Conservation (phyloP, 768 basidiomycete species). For the Russula earlei region DNA sequence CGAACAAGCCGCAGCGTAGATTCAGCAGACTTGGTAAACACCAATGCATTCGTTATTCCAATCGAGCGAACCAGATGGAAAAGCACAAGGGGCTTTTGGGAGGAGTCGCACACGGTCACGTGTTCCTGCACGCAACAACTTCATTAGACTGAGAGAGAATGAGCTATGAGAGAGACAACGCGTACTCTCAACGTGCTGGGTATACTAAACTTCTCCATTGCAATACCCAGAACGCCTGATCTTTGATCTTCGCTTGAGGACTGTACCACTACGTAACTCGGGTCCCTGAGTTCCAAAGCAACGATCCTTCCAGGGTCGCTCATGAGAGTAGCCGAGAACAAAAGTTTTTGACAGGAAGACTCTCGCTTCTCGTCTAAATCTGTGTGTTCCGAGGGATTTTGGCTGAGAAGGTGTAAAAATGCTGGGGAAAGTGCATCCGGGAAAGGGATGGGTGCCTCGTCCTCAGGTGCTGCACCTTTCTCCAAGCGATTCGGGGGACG, state of each 20-base stretch:
- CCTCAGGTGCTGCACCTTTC: background rate
- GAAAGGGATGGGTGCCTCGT: conserved; percentile 17
- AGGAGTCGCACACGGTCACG: conserved; percentile 71
- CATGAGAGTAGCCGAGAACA: conserved; percentile 95
- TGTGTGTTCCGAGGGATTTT: conserved; percentile 33
- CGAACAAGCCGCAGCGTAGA: conserved; percentile 75
- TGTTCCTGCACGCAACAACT: conserved; percentile 53
- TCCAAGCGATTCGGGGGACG: conserved; percentile 26
- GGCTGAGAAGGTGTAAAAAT: conserved; percentile 36
- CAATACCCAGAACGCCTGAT: conserved; percentile 39
- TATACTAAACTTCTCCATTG: conserved; percentile 73
- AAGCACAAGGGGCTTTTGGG: conserved; percentile 80
- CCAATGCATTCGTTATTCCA: conserved; percentile 59
- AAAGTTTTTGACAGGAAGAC: conserved; percentile 81
- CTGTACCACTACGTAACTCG: conserved; percentile 85
- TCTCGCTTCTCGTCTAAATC: conserved; percentile 49
- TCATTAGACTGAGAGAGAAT: background rate
- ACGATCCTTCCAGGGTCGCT: conserved; percentile 90
- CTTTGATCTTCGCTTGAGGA: conserved; percentile 26
- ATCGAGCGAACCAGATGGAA: conserved; percentile 71
- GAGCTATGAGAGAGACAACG: conserved; percentile 7
- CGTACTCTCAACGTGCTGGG: conserved; percentile 67
- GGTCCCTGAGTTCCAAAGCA: conserved; percentile 63
- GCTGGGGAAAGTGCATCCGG: conserved; percentile 58
- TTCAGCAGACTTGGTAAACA: conserved; percentile 97